phyloP scores from a whole-genome alignment of 2,329 filamentous ascomycete genomes.

The Aspergillus quadricinctus region DNA sequence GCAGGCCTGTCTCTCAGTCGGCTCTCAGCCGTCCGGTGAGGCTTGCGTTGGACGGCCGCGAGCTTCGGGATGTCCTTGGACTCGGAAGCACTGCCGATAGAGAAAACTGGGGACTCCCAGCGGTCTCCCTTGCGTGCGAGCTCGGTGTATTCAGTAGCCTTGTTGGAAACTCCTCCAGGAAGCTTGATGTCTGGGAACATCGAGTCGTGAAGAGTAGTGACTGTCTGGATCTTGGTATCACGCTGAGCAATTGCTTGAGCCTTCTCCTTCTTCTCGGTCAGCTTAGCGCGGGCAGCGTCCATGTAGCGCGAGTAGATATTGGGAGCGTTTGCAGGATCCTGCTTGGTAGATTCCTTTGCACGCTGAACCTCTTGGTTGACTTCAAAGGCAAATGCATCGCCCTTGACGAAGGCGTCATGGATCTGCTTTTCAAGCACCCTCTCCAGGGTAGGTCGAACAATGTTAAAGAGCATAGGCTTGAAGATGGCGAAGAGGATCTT shows the following conservation, averaged over 20 bases:
- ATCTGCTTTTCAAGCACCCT: constrained; percentile 88
- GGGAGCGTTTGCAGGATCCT: constrained; percentile 66
- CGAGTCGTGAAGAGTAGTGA: constrained; percentile 81
- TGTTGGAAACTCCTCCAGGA: constrained; percentile 83
- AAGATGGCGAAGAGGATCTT: constrained; percentile 82
- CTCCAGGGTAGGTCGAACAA: constrained; percentile 77
- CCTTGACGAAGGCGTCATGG: constrained; percentile 71
- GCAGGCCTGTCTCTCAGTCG: constrained; percentile 7
- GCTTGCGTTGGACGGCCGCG: constrained; percentile 54
- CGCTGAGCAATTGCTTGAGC: constrained; percentile 53
- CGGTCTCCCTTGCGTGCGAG: constrained; percentile 81
- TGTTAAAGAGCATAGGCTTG: constrained; percentile 81
- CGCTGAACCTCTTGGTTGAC: constrained; percentile 80
- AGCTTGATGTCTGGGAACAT: constrained; percentile 87
- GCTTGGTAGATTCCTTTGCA: constrained; percentile 60
- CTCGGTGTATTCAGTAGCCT: constrained; percentile 90
- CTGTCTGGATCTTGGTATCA: constrained; percentile 74
- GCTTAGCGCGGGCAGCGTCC: constrained; percentile 66
- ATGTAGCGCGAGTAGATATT: constrained; percentile 87
- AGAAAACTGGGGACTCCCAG: constrained; percentile 95
- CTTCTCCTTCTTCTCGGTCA: constrained; percentile 75
- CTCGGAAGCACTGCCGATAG: constrained; percentile 71
- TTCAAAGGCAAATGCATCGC: constrained; percentile 68
- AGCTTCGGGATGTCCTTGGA: constrained; percentile 65
- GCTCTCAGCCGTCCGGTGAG: constrained; percentile 43